Percentiles rank a stretch among this genome's conserved stretches.
These are phyloP conservation scores for Halenospora varia DNA, from an alignment of 495 filamentous ascomycete species.

Conservation along the genomic window DNA sequence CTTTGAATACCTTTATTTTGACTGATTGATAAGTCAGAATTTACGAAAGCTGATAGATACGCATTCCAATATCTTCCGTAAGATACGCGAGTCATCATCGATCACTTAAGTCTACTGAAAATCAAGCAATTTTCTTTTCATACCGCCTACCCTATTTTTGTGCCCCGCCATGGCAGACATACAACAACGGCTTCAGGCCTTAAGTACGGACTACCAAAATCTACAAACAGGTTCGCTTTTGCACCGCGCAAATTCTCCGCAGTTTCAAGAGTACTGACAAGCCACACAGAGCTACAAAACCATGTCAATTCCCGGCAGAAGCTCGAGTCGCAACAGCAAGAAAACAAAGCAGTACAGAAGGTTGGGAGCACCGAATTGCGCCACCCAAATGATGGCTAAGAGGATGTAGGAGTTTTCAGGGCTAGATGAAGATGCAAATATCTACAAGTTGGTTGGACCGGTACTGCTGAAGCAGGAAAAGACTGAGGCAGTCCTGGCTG, in stretches of 20 bases:
- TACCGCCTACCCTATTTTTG: background rate
- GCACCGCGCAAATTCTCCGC: background rate
- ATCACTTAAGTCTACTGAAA: background rate
- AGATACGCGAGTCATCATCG: too few species aligned
- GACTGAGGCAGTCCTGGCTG: slow-evolving; percentile 79
- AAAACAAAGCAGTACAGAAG: slow-evolving; percentile 85
- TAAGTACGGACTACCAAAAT: slow-evolving; percentile 84
- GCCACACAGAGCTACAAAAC: slow-evolving; percentile 66
- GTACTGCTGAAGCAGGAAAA: slow-evolving; percentile 94
- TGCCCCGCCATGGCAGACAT: slow-evolving; percentile 37
- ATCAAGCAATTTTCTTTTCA: background rate
- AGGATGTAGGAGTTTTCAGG: slow-evolving; percentile 68
- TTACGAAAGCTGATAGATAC: too few species aligned
- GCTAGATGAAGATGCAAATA: slow-evolving; percentile 73
- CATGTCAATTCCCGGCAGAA: slow-evolving; percentile 79
- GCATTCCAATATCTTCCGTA: too few species aligned
- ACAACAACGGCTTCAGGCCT: slow-evolving; percentile 62
- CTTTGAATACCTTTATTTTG: slow-evolving; percentile 2
- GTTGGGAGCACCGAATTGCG: slow-evolving; percentile 33
- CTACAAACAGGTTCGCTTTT: slow-evolving; percentile 66
- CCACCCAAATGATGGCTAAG: slow-evolving; percentile 9
- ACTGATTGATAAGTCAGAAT: background rate
- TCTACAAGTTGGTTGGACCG: slow-evolving; percentile 93
- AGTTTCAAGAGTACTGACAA: background rate
- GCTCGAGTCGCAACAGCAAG: slow-evolving; percentile 89